Conservation (phyloP, 371 early-diverging fungal genomes). For the Mucor sp. region DNA sequence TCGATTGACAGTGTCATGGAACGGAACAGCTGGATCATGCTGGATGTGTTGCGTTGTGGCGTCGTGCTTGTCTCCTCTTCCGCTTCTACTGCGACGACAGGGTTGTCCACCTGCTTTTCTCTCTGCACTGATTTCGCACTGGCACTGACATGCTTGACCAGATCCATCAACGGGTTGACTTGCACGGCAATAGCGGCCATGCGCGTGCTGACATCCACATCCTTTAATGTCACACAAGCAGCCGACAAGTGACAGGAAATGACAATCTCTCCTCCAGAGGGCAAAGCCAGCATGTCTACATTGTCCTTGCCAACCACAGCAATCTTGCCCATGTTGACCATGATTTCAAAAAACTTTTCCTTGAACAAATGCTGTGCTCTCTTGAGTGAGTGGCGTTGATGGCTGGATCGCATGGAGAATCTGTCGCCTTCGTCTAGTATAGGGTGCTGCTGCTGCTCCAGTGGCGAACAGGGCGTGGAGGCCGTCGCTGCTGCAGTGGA, state of each 20-base stretch:
- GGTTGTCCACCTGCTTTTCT: neutral
- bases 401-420: conserved; percentile 25
- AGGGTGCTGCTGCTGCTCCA: neutral
- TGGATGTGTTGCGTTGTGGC: neutral
- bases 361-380: conserved; percentile 47
- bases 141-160: neutral
- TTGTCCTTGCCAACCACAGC: neutral
- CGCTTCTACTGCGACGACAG: neutral
- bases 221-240: conserved; percentile 48
- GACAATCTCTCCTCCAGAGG: conserved; percentile 33
- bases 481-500: neutral
- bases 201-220: conserved; percentile 32
- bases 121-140: neutral
- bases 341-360: conserved; percentile 54
- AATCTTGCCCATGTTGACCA: conserved; percentile 33
- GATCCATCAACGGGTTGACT: neutral
- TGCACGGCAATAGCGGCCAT: conserved; percentile 5
- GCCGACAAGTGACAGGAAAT: conserved; percentile 54
- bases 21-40: conserved; percentile 16
- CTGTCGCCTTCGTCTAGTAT: neutral
- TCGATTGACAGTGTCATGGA: conserved; percentile 21
- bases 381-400: conserved; percentile 51
- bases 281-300: conserved; percentile 28
- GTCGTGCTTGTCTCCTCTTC: neutral
- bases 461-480: conserved; percentile 9